Evolutionary conservation across 805 yeast genomes (phyloP), one percentile per base, ranked within the genome.

Genomic region (Pichia nakasei): DNA sequence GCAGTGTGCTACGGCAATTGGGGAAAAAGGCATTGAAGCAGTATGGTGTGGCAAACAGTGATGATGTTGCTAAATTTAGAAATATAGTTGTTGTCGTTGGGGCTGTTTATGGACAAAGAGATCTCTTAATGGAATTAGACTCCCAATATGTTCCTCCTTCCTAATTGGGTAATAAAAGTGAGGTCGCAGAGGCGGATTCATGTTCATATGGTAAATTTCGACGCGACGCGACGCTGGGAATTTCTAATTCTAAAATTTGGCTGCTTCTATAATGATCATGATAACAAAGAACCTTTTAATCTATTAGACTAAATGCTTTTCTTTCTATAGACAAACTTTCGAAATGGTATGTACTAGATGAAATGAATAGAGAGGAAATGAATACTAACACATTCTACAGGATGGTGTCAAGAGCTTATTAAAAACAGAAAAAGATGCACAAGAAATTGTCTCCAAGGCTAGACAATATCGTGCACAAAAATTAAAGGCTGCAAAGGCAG

Each of bases 361-460:
- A 22, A 22, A 7, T 22, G 9, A 22, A 22, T 22, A 7, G 9
- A 7, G 6, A 22, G 9, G 27, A 24, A 24, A 9, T 19, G 15
- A 27, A 27, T 27, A 27, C 32, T 27, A 27, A 27, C 32, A 5
- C 2, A 27, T 27, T 27, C 7, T 3, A 27, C 15, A 27, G 32
- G 34, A 17, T 12, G 87, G 86, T 54, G 80, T 81, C 57, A 85
- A 81, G 70, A 78, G 84, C 52, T 74, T 81, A 47, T 70, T 81
- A 49, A 41, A 84, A 73, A 95, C 97, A 50, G 98, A 93, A 70
- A 87, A 85, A 68, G 91, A 86, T 58, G 97, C 98, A n/a, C 97
- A 95, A 56, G 89, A 82, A 55, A 85, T 89, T 51, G 97, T 93
- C 49, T 75, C 89, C 57, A 83, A 84, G 61, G 97, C 98, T 21